Conservation (phyloP, 2,329 filamentous ascomycete genomes). For the Claviceps paspali region DNA sequence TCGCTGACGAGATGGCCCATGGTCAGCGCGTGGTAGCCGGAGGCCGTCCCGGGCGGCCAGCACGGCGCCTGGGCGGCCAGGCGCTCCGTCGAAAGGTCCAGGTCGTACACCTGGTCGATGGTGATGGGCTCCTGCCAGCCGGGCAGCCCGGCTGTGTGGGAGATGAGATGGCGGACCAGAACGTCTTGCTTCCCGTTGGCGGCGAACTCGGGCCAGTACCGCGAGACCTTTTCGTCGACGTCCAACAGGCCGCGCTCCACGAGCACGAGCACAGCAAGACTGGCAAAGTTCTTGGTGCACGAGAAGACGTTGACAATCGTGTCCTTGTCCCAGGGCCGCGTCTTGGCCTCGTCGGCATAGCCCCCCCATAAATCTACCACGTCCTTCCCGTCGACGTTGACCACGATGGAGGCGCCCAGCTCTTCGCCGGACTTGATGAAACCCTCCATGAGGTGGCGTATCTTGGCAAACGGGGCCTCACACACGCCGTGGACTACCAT, state of each 20-base stretch:
- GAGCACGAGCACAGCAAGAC: conserved; percentile 22
- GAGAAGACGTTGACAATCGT: conserved; percentile 27
- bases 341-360: conserved; percentile 15
- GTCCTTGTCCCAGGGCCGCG: conserved; percentile 21
- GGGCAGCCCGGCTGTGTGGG: conserved; percentile 22
- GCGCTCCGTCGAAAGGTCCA: conserved; percentile 12
- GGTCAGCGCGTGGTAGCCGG: no score
- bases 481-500: no score
- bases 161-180: conserved; percentile 13
- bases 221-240: conserved; percentile 20
- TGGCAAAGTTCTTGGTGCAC: conserved; percentile 22
- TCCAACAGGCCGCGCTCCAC: conserved; percentile 23
- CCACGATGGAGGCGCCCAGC: conserved; percentile 27
- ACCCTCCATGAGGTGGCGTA: conserved; percentile 9
- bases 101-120: conserved; percentile 19
- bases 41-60: no score
- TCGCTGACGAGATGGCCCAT: no score
- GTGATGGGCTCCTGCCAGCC: conserved; percentile 18
- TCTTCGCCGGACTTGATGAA: conserved; percentile 23
- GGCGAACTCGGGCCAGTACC: conserved; percentile 32
- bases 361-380: conserved; percentile 32
- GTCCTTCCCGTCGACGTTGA: conserved; percentile 24
- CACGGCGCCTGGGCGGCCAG: conserved; percentile 25
- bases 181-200: conserved; percentile 24
- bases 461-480: no score